phyloP scores from a whole-genome alignment of 805 yeast species.

The Saccharomycopsis babjevae region DNA sequence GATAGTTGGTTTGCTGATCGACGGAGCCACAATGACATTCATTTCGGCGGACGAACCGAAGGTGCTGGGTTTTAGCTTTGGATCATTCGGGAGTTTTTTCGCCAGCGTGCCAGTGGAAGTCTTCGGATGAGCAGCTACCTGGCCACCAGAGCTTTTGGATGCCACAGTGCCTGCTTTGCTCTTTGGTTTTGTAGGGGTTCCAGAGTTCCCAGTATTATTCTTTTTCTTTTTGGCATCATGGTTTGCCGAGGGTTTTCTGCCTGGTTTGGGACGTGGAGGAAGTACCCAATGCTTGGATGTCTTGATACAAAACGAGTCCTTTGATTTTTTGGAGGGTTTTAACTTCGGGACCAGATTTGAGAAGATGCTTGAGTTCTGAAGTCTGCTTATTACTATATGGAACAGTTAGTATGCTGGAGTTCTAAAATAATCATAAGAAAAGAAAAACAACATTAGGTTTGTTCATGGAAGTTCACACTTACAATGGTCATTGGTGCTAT shows the following conservation, averaged over 20 bases:
- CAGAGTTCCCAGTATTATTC: neutral
- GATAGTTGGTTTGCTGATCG: neutral
- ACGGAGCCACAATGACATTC: neutral
- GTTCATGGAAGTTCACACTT: no score
- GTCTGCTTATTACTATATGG: conserved; percentile 7
- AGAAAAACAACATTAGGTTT: neutral
- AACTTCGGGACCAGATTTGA: neutral
- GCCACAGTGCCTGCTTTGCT: no score
- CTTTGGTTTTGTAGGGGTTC: no score
- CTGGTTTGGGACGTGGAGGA: conserved; percentile 41
- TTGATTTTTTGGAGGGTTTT: neutral
- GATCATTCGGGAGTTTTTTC: no score
- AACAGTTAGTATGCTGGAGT: neutral
- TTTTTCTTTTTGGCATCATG: conserved; percentile 2
- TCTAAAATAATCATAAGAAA: neutral
- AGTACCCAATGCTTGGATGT: conserved; percentile 40
- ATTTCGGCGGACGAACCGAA: no score
- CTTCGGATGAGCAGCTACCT: no score
- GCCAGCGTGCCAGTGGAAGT: no score
- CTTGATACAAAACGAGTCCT: conserved; percentile 21
- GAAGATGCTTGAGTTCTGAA: neutral
- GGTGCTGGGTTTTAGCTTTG: no score
- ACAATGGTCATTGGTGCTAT: conserved; percentile 4
- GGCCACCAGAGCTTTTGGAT: no score
- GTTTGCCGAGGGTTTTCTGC: conserved; percentile 29